Percentiles rank a stretch among this genome's conserved stretches.
phyloP scores from a whole-genome alignment of 805 yeast genomes.

The Cephaloascus albidus region DNA sequence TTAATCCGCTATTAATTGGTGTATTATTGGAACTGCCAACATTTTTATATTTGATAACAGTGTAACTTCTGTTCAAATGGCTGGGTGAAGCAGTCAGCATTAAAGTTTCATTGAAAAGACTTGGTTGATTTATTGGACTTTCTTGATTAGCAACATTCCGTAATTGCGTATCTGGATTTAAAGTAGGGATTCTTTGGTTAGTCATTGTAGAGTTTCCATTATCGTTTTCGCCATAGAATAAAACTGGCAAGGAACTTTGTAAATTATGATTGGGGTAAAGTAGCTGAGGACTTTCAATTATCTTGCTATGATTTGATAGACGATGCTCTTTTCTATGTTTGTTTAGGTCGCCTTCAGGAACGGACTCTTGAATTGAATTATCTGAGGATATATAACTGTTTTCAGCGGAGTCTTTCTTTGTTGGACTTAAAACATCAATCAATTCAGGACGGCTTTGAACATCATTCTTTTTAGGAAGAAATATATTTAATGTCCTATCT shows the following conservation, averaged over 20 bases:
- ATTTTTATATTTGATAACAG: slow-evolving; percentile 2
- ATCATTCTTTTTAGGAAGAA: not conserved
- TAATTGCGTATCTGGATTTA: slow-evolving; percentile 5
- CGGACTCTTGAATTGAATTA: not conserved
- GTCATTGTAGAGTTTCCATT: not conserved
- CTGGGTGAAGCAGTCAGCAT: slow-evolving; percentile 7
- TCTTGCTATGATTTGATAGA: not conserved
- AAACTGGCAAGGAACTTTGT: not conserved
- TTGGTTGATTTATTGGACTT: slow-evolving; percentile 1
- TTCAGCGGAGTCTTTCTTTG: not conserved
- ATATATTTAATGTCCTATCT: not conserved
- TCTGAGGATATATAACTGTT: not conserved
- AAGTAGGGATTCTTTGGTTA: not conserved
- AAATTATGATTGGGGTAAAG: not conserved
- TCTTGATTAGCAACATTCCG: slow-evolving; percentile 1
- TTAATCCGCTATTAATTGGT: not conserved
- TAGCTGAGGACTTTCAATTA: not conserved
- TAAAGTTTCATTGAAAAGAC: slow-evolving; percentile 10
- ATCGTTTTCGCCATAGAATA: not conserved
- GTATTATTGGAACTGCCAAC: not conserved
- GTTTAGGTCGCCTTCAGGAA: not conserved
- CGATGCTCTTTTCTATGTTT: too few relatives aligned
- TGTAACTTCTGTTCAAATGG: slow-evolving; percentile 1
- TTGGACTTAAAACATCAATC: not conserved
- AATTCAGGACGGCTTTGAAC: not conserved